Conservation (phyloP, 1,139 yeast genomes). For the Hyphopichia fennica region DNA sequence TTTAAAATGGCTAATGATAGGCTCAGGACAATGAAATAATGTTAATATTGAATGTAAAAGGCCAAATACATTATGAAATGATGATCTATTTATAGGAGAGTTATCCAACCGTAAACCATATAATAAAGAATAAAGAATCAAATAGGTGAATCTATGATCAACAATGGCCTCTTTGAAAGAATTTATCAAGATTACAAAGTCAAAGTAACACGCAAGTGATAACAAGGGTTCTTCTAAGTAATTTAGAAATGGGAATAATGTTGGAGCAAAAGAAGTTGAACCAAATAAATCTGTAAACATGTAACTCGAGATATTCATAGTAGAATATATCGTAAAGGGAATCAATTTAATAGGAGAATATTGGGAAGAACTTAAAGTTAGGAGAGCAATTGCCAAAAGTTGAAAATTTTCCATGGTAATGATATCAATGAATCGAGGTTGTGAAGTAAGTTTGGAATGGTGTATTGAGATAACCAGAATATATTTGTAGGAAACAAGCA, state of each 20-base stretch:
- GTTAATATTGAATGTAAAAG: neutral
- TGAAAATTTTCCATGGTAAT: slow-evolving; percentile 38
- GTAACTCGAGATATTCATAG: slow-evolving; percentile 39
- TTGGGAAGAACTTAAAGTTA: neutral
- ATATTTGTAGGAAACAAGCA: slow-evolving; percentile 1
- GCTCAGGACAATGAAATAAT: neutral
- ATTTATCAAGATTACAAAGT: slow-evolving; percentile 28
- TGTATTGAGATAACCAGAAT: neutral
- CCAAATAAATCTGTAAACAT: slow-evolving; percentile 39
- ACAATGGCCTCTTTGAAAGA: slow-evolving; percentile 28
- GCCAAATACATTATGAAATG: slow-evolving; percentile 15
- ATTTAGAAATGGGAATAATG: slow-evolving; percentile 26
- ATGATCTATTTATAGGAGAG: slow-evolving; percentile 39
- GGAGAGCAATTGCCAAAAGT: slow-evolving; percentile 33
- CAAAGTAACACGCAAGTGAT: slow-evolving; percentile 38
- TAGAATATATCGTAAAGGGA: slow-evolving; percentile 48
- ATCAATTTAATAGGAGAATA: slow-evolving; percentile 25
- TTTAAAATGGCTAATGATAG: neutral
- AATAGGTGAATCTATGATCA: slow-evolving; percentile 20
- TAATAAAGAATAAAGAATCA: slow-evolving; percentile 35
- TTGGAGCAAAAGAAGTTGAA: slow-evolving; percentile 22
- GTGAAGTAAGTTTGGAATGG: neutral
- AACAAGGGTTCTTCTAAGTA: slow-evolving; percentile 38
- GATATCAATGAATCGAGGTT: neutral
- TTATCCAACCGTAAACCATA: slow-evolving; percentile 43